phyloP scores from a whole-genome alignment of 2,329 filamentous ascomycete genomes.

The Pezicula neosporulosa region DNA sequence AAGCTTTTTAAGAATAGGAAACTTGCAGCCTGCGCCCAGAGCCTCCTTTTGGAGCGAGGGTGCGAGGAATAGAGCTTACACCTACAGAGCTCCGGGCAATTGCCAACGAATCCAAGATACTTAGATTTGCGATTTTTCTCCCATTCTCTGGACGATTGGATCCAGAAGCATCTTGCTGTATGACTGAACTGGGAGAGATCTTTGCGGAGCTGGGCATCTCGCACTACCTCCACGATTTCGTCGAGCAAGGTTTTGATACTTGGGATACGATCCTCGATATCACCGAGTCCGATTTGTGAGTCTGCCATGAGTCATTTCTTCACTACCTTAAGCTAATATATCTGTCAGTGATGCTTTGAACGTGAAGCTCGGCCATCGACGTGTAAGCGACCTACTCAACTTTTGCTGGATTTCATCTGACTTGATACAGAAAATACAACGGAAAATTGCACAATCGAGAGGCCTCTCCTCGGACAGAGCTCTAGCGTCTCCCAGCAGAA shows the following conservation, averaged over 20 bases:
- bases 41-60: too few relatives aligned
- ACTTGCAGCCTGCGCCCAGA: too few relatives aligned
- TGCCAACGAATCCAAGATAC: conserved; percentile 1
- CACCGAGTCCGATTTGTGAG: conserved; percentile 75
- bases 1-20: too few relatives aligned
- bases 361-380: conserved; percentile 77
- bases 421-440: conserved; percentile 67
- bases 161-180: conserved; percentile 31
- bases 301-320: background rate
- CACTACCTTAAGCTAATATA: conserved; percentile 9
- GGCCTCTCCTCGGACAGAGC: conserved; percentile 44
- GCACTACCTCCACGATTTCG: conserved; percentile 70
- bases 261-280: conserved; percentile 84
- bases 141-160: conserved; percentile 22
- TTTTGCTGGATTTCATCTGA: conserved; percentile 1
- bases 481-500: conserved; percentile 27
- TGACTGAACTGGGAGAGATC: conserved; percentile 56
- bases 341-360: conserved; percentile 61
- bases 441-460: conserved; percentile 72
- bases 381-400: conserved; percentile 50
- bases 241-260: conserved; percentile 78
- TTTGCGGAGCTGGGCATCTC: conserved; percentile 74
- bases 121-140: background rate
- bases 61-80: background rate
- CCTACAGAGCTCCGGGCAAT: background rate